These are phyloP conservation scores for Phytophthora fragariae DNA, from an alignment of 352 stramenopile genomes.

Conservation along the genomic window DNA sequence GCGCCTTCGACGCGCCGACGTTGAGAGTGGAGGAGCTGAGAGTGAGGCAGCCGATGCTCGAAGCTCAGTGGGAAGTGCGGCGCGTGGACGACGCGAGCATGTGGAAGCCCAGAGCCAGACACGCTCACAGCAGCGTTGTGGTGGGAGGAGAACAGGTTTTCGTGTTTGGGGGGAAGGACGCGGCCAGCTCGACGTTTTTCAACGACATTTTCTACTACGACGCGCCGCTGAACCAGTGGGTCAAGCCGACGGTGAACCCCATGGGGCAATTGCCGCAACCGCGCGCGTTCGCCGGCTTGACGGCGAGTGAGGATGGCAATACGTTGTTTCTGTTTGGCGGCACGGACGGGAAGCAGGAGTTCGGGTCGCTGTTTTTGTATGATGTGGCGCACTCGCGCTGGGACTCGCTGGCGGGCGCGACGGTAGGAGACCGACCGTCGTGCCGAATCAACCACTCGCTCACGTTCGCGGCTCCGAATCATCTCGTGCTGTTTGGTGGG, in stretches of 20 bases:
- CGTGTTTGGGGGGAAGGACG: slow-evolving; percentile 78
- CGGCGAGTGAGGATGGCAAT: slow-evolving; percentile 48
- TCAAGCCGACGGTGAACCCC: slow-evolving; percentile 34
- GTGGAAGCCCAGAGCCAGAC: slow-evolving; percentile 65
- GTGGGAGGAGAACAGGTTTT: slow-evolving; percentile 68
- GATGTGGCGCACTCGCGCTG: slow-evolving; percentile 58
- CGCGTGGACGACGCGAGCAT: slow-evolving; percentile 50
- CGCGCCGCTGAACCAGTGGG: slow-evolving; percentile 65
- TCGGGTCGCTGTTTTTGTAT: slow-evolving; percentile 68
- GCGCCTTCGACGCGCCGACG: slow-evolving; percentile 53
- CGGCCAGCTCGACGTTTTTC: slow-evolving; percentile 52
- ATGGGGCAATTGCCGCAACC: slow-evolving; percentile 49
- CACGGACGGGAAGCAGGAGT: slow-evolving; percentile 61
- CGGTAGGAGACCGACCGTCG: slow-evolving; percentile 49
- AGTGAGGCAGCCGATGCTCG: slow-evolving; percentile 55
- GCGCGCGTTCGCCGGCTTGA: slow-evolving; percentile 61
- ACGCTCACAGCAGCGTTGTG: slow-evolving; percentile 71
- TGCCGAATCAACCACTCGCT: slow-evolving; percentile 73
- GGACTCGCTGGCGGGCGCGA: slow-evolving; percentile 52
- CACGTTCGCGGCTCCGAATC: slow-evolving; percentile 51
- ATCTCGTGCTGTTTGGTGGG: slow-evolving; percentile 73
- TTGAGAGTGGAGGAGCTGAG: slow-evolving; percentile 72
- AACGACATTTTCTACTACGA: slow-evolving; percentile 86
- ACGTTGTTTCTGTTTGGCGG: slow-evolving; percentile 78
- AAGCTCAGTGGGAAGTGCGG: slow-evolving; percentile 59